Base-by-base conservation (phyloP, 202 grass and related monocot genomes). In the Carex arenaria region DNA sequence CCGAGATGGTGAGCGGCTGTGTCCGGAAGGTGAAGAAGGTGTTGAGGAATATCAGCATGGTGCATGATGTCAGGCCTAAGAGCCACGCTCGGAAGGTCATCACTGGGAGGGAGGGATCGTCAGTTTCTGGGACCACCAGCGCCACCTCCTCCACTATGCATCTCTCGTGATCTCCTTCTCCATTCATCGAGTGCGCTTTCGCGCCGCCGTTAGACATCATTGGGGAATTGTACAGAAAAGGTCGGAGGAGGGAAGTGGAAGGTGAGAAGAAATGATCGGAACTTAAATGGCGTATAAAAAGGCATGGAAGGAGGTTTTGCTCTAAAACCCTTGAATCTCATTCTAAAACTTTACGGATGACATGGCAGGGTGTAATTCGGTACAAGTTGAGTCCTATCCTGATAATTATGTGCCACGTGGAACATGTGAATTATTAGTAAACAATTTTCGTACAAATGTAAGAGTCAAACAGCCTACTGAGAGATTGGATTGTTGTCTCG, bases 21-120 rank as follows among this genome's bases (percentile, higher is more conserved):
- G 95, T 98, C 64, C 95, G 91, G 89, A 83, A 98, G 22, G 95
- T 98, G 91, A 95, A 98, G 95, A 98, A 98, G 68, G 95, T 98
- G 95, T 98, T 95, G 91, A 98, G 95, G 91, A 98, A 98, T 84
- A 98, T 98, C 90, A 98, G 91, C 31, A 98, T 45, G 31, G 80
- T 78, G 95, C 95, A 98, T 59, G 95, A 95, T 9, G 80, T 57
- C 3, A 98, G 66, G 3, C 95, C 95, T 72, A 98, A 86, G 65
- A 90, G 74, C 95, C 95, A 98, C 49, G 93, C 95, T 74, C 95
- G 87, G 89, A 98, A 98, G 70, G 95, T 98, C 95, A 98, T 95
- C 86, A 98, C 95, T 38, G 95, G 95, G 20, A 84, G 72, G 38
- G 89, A 31, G 19, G 91, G 91, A 64, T 98, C 95, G 72, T 98